A percentile compares a stretch with the other conserved stretches of the same genome.
Evolutionary conservation across 176 grass and related monocot genomes (phyloP).

Genomic region (Chrysopogon serrulatus): DNA sequence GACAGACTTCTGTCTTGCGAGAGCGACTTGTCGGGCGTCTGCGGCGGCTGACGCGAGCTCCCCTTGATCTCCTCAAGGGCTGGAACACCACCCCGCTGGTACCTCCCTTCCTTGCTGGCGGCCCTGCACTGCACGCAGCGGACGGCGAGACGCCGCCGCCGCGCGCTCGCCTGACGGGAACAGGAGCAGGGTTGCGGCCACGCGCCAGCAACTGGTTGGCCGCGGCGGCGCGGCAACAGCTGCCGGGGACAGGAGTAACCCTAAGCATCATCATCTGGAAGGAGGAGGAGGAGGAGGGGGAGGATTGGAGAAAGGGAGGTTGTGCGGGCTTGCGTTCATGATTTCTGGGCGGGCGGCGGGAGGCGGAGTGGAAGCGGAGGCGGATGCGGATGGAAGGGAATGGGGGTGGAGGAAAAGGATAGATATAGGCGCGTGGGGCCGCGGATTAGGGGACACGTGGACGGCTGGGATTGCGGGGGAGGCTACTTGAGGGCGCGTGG

Average conservation of each 20-base stretch:
- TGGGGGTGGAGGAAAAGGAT: too few species aligned
- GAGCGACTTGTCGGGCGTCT: constrained; percentile 44
- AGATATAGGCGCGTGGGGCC: constrained; percentile 37
- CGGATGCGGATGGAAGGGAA: too few species aligned
- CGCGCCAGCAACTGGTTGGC: neutral
- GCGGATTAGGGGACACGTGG: too few species aligned
- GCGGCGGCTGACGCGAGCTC: constrained; percentile 53
- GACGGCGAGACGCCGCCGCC: neutral
- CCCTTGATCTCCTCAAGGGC: constrained; percentile 86
- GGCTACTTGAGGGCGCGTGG: constrained; percentile 42
- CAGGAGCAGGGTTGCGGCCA: neutral
- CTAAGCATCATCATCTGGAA: constrained; percentile 31
- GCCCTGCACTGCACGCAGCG: constrained; percentile 21
- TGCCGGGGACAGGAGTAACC: constrained; percentile 7
- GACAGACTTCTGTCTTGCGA: constrained; percentile 26
- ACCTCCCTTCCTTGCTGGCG: constrained; percentile 28
- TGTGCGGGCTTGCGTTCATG: neutral
- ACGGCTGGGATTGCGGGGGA: neutral
- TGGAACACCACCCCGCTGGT: constrained; percentile 64
- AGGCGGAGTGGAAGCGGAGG: neutral
- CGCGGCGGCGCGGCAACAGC: neutral
- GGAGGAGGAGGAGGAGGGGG: neutral
- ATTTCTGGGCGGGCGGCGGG: neutral
- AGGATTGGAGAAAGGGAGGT: too few species aligned
- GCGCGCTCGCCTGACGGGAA: neutral